phyloP scores from a whole-genome alignment of 495 filamentous ascomycete genomes.

The Pyronema domesticum region DNA sequence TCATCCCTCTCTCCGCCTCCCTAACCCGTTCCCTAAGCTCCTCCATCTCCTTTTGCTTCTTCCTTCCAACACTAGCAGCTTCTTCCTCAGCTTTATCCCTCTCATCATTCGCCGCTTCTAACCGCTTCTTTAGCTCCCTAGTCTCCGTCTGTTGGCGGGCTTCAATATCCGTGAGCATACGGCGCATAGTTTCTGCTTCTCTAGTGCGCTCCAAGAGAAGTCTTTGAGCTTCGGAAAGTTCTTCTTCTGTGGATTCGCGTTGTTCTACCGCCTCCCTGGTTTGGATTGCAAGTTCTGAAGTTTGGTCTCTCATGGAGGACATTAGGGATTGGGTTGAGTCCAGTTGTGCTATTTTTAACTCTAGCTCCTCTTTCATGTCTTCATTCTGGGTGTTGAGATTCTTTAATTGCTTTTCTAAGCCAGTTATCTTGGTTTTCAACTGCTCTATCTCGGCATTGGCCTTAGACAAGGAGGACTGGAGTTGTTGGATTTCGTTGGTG shows the following conservation, averaged over 20 bases:
- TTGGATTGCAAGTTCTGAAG: conserved; percentile 71
- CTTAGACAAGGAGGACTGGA: conserved; percentile 47
- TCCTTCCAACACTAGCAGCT: conserved; percentile 54
- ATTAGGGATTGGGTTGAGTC: conserved; percentile 68
- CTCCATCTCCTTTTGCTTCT: conserved; percentile 65
- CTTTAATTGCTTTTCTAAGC: conserved; percentile 52
- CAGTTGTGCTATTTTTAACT: conserved; percentile 71
- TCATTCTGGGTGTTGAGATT: conserved; percentile 46
- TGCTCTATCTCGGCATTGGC: conserved; percentile 49
- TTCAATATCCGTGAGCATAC: conserved; percentile 73
- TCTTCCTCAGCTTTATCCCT: conserved; percentile 86
- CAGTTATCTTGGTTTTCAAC: conserved; percentile 43
- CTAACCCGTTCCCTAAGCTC: conserved; percentile 61
- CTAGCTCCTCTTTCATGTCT: conserved; percentile 59
- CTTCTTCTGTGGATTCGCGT: conserved; percentile 80
- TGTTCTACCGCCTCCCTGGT: conserved; percentile 76
- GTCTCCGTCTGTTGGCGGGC: conserved; percentile 58
- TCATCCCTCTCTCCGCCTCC: conserved; percentile 61
- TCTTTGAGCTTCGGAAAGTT: conserved; percentile 70
- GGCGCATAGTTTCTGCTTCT: conserved; percentile 87
- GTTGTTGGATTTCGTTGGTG: conserved; percentile 31
- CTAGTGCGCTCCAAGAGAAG: conserved; percentile 82
- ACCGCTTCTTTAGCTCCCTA: conserved; percentile 71
- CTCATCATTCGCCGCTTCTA: conserved; percentile 81
- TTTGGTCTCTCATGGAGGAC: conserved; percentile 82